These are phyloP conservation scores for Cutaneotrichosporon mucoides DNA, from an alignment of 1,284 basidiomycete genomes.

Conservation along the genomic window DNA sequence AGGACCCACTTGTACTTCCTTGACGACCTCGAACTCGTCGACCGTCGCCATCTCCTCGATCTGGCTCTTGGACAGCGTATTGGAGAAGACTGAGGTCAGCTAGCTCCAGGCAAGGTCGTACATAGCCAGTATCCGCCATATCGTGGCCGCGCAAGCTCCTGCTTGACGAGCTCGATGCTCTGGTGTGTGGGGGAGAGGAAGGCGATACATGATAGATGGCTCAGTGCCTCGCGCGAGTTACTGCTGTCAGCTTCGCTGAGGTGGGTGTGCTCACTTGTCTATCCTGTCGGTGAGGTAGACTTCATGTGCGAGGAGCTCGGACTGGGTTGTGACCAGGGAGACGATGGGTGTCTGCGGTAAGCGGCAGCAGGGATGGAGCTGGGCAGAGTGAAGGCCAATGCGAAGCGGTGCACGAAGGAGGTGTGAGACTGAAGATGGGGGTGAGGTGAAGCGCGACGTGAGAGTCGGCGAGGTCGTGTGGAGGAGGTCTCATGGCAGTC, in stretches of 20 bases:
- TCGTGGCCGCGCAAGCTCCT: conserved; percentile 80
- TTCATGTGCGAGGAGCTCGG: conserved; percentile 88
- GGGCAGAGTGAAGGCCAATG: too few relatives aligned
- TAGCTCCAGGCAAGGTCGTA: conserved; percentile 62
- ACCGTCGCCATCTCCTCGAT: conserved; percentile 92
- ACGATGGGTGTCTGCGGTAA: conserved; percentile 84
- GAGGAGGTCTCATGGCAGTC: too few relatives aligned
- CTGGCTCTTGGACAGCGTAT: conserved; percentile 78
- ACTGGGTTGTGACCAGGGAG: conserved; percentile 91
- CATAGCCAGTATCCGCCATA: conserved; percentile 97
- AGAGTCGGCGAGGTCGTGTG: too few relatives aligned
- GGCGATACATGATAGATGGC: conserved; percentile 94
- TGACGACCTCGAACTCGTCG: conserved; percentile 93
- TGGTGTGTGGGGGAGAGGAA: conserved; percentile 78
- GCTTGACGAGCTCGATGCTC: conserved; percentile 74
- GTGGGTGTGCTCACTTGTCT: conserved; percentile 61
- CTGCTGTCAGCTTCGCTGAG: conserved; percentile 22
- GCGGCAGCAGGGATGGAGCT: not conserved
- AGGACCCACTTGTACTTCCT: conserved; percentile 80
- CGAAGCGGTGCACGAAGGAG: too few relatives aligned
- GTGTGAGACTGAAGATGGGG: too few relatives aligned
- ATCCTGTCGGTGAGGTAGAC: conserved; percentile 97
- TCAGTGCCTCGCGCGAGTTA: conserved; percentile 76
- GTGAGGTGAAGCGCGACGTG: too few relatives aligned
- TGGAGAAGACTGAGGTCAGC: conserved; percentile 76